Evolutionary conservation across 1,284 basidiomycete genomes (phyloP).

Genomic region (Apiotrichum veenhuisii): DNA sequence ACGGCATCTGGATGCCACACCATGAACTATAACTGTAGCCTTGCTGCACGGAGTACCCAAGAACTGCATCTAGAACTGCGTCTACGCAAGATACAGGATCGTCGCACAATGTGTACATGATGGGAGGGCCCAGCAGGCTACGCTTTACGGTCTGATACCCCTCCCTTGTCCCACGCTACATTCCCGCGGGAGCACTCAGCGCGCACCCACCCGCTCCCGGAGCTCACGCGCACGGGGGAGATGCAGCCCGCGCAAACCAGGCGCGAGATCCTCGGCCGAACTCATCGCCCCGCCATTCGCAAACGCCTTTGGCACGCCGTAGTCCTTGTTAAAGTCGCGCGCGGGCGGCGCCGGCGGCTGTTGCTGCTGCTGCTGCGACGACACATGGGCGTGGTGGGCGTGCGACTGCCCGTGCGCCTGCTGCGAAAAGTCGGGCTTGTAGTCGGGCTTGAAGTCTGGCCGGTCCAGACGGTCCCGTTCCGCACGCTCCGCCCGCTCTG

Average conservation of each 20-base stretch:
- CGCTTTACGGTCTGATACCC: too few relatives aligned
- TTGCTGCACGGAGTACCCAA: too few relatives aligned
- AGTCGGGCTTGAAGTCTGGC: neutral
- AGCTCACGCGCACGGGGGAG: conserved; percentile 9
- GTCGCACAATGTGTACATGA: too few relatives aligned
- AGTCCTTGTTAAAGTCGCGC: neutral
- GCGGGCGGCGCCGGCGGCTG: neutral
- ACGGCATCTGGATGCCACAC: too few relatives aligned
- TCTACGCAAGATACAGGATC: too few relatives aligned
- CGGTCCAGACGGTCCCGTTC: neutral
- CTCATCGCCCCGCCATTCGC: neutral
- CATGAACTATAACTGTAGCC: too few relatives aligned
- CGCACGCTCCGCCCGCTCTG: too few relatives aligned
- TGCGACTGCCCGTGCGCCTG: neutral
- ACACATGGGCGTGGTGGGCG: too few relatives aligned
- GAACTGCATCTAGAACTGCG: too few relatives aligned
- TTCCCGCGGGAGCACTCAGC: neutral
- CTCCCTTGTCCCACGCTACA: neutral
- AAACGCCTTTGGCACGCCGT: neutral
- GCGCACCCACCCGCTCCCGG: neutral
- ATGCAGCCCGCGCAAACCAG: conserved; percentile 4
- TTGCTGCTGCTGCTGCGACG: too few relatives aligned
- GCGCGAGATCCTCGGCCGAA: conserved; percentile 11
- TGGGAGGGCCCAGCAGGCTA: too few relatives aligned
- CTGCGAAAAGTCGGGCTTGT: neutral